Conservation (phyloP, 2,329 filamentous ascomycete species). For the Fusarium nelsonii region DNA sequence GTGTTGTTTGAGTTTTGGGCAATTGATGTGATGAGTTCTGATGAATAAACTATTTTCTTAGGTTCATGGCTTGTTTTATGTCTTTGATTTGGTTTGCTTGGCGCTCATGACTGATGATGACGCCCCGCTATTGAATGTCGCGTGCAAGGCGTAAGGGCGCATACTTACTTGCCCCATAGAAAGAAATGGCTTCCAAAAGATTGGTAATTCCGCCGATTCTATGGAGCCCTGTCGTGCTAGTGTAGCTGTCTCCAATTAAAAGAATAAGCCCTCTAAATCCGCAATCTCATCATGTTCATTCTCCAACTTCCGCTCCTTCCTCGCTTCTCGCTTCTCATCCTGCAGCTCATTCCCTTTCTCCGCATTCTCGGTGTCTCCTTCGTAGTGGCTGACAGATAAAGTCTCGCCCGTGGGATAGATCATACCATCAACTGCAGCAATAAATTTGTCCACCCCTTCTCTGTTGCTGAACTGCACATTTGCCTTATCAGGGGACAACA, state of each 20-base stretch:
- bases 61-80: background rate
- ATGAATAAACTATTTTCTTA: too few species aligned
- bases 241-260: too few species aligned
- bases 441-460: background rate
- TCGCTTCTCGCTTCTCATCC: background rate
- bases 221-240: background rate
- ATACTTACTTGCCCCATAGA: background rate
- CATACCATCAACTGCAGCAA: background rate
- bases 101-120: background rate
- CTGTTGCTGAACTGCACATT: background rate
- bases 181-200: too few species aligned
- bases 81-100: background rate
- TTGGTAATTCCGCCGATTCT: background rate
- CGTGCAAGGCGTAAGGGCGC: constrained; percentile 26
- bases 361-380: background rate
- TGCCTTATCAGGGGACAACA: background rate
- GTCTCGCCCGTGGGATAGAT: background rate
- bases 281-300: too few species aligned
- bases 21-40: accelerated
- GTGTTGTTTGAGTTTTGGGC: accelerated
- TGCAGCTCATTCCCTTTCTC: background rate
- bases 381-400: background rate
- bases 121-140: constrained; percentile 15
- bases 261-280: too few species aligned
- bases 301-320: too few species aligned